Evolutionary conservation across 2,329 filamentous ascomycete genomes (phyloP), one percentile per base, ranked within the genome.

Genomic region (Aspergillus terreus): DNA sequence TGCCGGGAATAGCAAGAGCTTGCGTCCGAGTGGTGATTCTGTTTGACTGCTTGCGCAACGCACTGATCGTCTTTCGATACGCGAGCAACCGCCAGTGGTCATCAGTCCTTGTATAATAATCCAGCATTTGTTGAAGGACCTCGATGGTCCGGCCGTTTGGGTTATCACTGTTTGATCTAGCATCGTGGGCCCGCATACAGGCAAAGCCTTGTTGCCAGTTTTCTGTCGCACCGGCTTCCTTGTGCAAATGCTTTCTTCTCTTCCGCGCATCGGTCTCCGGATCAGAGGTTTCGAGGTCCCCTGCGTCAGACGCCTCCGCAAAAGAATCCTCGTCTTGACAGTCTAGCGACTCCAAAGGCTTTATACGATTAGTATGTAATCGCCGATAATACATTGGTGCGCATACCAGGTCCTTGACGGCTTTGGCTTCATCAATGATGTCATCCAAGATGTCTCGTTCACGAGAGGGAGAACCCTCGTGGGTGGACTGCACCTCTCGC

Each of bases 141-240:
- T 87, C 80, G 46, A 96, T 91, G 0, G 88, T 95, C 11, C 80
- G 76, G 1, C 76, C 74, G 65, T 96, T 97, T 0, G 90, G 88
- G 58, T 87, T 89, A 11, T 73, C 65, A 0, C 71, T 63, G 12
- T 71, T 65, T 5, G 69, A 67, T 23, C 63, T 65, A 4, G 72
- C 72, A 46, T 77, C 77, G 50, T 79, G 74, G 53, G 78, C 78
- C 42, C 82, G 73, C 82, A 85, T 85, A 62, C 83, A 86, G 30
- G 78, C 72, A 54, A 83, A 84, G 2, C 67, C 75, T 51, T 74
- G 70, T 56, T 69, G 68, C 71, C 71, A 72, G 14, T 56, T 46
- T 14, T 62, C 59, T 4, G 45, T 53, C 25, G 21, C 35, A 12
- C 40, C 17, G 3, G 19, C 23, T 27, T 57, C 38, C 21, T 49